phyloP scores from a whole-genome alignment of 345 rosid genomes.

The Syzygium aqueum region DNA sequence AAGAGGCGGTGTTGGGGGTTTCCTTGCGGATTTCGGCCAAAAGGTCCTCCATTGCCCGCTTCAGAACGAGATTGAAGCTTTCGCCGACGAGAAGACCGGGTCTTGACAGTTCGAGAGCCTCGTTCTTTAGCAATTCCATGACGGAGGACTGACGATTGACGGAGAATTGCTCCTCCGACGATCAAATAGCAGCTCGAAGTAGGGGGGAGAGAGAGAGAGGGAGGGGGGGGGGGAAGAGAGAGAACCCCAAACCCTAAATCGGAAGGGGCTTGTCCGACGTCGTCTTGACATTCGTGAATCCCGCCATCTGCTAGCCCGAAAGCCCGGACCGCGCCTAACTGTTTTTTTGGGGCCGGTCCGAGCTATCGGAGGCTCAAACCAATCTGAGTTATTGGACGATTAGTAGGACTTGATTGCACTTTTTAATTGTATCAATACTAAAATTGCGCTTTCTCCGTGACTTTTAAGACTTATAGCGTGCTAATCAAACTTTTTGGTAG shows the following conservation, averaged over 20 bases:
- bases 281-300: not conserved
- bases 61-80: slow-evolving; percentile 15
- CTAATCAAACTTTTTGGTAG: not conserved
- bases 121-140: not conserved
- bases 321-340: not conserved
- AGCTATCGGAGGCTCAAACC: not conserved
- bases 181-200: not conserved
- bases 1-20: slow-evolving; percentile 21
- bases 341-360: not conserved
- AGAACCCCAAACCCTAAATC: not conserved
- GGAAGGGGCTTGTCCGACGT: not conserved
- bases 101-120: not conserved
- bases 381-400: no score
- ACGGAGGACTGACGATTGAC: not conserved
- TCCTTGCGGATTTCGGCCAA: slow-evolving; percentile 17
- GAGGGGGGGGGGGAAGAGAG: not conserved
- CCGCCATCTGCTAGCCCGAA: not conserved
- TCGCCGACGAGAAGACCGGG: slow-evolving; percentile 8
- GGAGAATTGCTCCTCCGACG: not conserved
- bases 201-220: not conserved
- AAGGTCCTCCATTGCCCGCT: slow-evolving; percentile 20
- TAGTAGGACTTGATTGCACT: not conserved
- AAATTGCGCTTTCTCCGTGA: not conserved
- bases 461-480: not conserved
- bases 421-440: not conserved